phyloP scores from a whole-genome alignment of 2,329 filamentous ascomycete species.

The Spiromastix sp. region DNA sequence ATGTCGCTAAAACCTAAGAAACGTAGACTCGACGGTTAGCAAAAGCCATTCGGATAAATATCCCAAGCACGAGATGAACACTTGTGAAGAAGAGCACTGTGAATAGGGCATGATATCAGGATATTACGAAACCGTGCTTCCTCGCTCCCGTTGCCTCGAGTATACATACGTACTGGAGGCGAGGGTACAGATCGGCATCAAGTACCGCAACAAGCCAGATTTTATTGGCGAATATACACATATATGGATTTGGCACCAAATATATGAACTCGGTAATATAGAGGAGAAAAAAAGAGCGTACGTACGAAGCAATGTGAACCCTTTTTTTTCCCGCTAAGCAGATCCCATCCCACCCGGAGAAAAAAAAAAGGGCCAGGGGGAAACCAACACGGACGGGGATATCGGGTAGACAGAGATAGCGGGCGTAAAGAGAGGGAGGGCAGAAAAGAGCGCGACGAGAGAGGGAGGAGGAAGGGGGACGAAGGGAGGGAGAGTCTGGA shows the following conservation, averaged over 20 bases:
- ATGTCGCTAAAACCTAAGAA: background rate
- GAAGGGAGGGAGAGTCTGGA: constrained; percentile 16
- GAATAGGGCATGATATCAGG: too few species aligned
- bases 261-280: constrained; percentile 17
- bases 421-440: constrained; percentile 16
- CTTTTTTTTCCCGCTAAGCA: background rate
- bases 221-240: background rate
- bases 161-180: background rate
- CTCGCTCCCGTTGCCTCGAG: background rate
- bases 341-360: constrained; percentile 1
- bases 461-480: constrained; percentile 12
- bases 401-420: constrained; percentile 7
- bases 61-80: background rate
- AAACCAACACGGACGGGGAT: constrained; percentile 1
- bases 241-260: background rate
- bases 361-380: constrained; percentile 1
- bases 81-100: too few species aligned
- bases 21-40: background rate
- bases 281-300: constrained; percentile 14
- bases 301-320: background rate
- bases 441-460: constrained; percentile 14
- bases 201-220: background rate
- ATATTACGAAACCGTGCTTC: background rate
- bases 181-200: background rate
- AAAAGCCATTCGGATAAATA: background rate